Conservation (phyloP, 805 yeast species). For the Ascoidea rubescens region DNA sequence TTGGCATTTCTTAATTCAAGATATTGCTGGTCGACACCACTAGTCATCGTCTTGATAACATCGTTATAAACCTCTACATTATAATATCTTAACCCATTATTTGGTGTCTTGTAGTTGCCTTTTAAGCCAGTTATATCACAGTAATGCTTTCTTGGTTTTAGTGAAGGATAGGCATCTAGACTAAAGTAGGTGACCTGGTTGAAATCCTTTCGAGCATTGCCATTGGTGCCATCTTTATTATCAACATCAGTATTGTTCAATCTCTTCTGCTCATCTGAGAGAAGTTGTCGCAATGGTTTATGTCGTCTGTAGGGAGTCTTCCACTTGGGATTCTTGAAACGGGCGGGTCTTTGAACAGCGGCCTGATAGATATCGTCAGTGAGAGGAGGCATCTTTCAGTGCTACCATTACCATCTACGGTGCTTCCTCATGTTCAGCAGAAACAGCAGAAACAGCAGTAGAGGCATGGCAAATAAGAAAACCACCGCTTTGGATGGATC, state of each 20-base stretch:
- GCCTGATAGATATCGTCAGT: constrained; percentile 5
- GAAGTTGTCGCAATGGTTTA: constrained; percentile 60
- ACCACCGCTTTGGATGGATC: too few relatives aligned
- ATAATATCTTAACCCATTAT: constrained; percentile 63
- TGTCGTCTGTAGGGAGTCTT: constrained; percentile 44
- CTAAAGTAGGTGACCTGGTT: constrained; percentile 54
- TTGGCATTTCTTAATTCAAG: constrained; percentile 79
- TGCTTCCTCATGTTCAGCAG: too few relatives aligned
- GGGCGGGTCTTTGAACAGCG: constrained; percentile 24
- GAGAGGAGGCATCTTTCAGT: neutral
- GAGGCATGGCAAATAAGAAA: too few relatives aligned
- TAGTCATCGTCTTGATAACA: constrained; percentile 57
- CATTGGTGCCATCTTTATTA: neutral
- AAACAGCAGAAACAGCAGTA: too few relatives aligned
- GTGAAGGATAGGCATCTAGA: constrained; percentile 76
- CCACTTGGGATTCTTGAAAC: constrained; percentile 45
- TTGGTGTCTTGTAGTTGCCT: constrained; percentile 62
- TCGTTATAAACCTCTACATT: constrained; percentile 67
- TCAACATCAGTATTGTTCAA: constrained; percentile 18
- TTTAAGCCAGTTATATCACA: constrained; percentile 90
- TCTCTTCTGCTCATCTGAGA: constrained; percentile 69
- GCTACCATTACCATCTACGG: too few relatives aligned
- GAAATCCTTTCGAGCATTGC: constrained; percentile 2
- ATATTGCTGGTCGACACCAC: constrained; percentile 90
- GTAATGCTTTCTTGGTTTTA: constrained; percentile 67